phyloP scores from a whole-genome alignment of 768 basidiomycete genomes.

The Boletus rubescentipes region DNA sequence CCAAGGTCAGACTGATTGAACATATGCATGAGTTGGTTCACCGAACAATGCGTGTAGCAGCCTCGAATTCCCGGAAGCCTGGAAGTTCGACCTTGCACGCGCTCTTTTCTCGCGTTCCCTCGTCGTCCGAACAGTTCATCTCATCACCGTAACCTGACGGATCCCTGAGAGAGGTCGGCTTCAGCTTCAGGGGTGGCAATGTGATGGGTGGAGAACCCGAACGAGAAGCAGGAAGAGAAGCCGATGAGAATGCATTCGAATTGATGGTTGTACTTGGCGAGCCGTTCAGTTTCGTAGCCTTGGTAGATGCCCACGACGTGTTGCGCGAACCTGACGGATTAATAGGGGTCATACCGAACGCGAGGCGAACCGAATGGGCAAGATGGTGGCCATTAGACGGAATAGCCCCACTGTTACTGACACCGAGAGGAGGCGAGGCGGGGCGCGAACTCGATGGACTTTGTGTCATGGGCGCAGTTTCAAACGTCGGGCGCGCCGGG shows the following conservation, averaged over 20 bases:
- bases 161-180: constrained; percentile 21
- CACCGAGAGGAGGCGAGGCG: constrained; percentile 52
- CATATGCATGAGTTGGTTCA: constrained; percentile 15
- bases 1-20: not conserved
- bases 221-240: constrained; percentile 53
- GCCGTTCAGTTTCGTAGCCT: constrained; percentile 10
- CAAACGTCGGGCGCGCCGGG: constrained; percentile 23
- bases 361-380: constrained; percentile 80
- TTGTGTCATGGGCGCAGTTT: constrained; percentile 32
- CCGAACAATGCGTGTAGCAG: constrained; percentile 36
- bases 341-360: constrained; percentile 93
- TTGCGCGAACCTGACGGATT: constrained; percentile 37
- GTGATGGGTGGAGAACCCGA: constrained; percentile 71
- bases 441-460: constrained; percentile 60
- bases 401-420: constrained; percentile 23
- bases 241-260: constrained; percentile 15
- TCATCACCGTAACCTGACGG: constrained; percentile 19
- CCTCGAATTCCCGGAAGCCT: constrained; percentile 63
- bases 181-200: constrained; percentile 63
- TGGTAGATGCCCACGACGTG: constrained; percentile 38
- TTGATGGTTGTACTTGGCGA: constrained; percentile 6
- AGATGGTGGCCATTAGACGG: constrained; percentile 57
- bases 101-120: constrained; percentile 18
- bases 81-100: constrained; percentile 50
- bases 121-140: constrained; percentile 21